Conservation (phyloP, 2,329 filamentous ascomycete species). For the Hypoxylon sp. region DNA sequence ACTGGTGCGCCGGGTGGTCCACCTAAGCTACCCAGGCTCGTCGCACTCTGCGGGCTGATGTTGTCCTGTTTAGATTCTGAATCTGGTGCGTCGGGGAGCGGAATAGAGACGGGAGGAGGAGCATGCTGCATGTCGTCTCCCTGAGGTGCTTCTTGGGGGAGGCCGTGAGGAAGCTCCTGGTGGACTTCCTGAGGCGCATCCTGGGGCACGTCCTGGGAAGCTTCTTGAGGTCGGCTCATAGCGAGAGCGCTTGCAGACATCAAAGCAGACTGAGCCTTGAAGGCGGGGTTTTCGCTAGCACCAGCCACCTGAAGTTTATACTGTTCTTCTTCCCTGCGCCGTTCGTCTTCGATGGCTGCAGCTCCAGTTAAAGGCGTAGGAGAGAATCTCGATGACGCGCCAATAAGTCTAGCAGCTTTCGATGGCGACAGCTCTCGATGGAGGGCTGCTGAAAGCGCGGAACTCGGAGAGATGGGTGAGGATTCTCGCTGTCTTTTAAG, state of each 20-base stretch:
- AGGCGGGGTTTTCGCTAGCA: conserved; percentile 69
- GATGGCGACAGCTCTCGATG: conserved; percentile 65
- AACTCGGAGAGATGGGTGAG: conserved; percentile 59
- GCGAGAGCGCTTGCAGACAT: conserved; percentile 67
- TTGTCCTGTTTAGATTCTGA: conserved; percentile 56
- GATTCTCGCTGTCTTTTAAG: conserved; percentile 66
- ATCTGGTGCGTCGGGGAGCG: conserved; percentile 54
- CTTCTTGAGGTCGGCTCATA: conserved; percentile 71
- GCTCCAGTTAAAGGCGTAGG: conserved; percentile 67
- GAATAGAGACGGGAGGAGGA: conserved; percentile 48
- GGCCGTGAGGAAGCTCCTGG: conserved; percentile 26
- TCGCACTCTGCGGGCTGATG: conserved; percentile 61
- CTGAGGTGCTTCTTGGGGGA: conserved; percentile 63
- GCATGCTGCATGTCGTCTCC: conserved; percentile 40
- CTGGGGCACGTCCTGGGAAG: conserved; percentile 53
- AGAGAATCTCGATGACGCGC: conserved; percentile 60
- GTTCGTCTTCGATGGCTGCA: conserved; percentile 69
- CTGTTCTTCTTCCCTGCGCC: conserved; percentile 64
- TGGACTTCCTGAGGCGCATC: conserved; percentile 24
- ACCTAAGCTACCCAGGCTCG: conserved; percentile 59
- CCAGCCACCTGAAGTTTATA: conserved; percentile 60
- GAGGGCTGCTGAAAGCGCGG: conserved; percentile 51
- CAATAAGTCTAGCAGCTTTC: conserved; percentile 67
- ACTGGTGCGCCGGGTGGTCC: conserved; percentile 59
- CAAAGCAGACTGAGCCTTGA: conserved; percentile 67